Conservation (phyloP, 225 moss, liverwort and hornwort species). For the Physcomitrellopsis africana region DNA sequence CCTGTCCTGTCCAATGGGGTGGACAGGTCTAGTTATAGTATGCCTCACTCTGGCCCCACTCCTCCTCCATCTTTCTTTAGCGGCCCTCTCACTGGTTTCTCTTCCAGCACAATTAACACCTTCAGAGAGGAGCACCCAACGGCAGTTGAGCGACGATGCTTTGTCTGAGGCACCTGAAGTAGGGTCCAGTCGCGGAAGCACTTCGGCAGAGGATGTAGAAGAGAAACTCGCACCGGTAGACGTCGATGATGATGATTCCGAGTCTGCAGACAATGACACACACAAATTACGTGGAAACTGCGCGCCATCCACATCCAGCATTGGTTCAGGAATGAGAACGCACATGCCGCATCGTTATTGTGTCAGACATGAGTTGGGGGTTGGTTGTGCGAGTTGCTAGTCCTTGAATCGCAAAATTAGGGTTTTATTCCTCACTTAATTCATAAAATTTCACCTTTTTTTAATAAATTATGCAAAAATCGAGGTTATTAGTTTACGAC, state of each 20-base stretch:
- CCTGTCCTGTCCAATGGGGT: not conserved
- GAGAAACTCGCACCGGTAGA: not conserved
- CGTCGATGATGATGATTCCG: not conserved
- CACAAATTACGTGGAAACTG: too few relatives aligned
- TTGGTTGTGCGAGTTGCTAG: too few relatives aligned
- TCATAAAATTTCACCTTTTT: too few relatives aligned
- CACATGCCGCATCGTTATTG: constrained; percentile 32
- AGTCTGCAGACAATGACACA: not conserved
- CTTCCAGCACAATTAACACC: not conserved
- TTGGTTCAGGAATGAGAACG: constrained; percentile 24
- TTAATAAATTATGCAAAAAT: too few relatives aligned
- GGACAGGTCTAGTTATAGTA: too few relatives aligned
- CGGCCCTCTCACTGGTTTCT: constrained; percentile 31
- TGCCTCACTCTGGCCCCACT: too few relatives aligned
- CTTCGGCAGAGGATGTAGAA: constrained; percentile 6
- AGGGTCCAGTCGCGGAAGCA: constrained; percentile 29
- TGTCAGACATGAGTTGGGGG: constrained; percentile 49
- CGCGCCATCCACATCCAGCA: not conserved
- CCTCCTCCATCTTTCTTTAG: constrained; percentile 20
- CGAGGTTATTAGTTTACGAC: too few relatives aligned
- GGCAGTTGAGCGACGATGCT: constrained; percentile 30
- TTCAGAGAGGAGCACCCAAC: constrained; percentile 33
- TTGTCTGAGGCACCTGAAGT: constrained; percentile 30
- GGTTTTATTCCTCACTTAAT: too few relatives aligned
- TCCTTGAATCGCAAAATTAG: too few relatives aligned